phyloP scores from a whole-genome alignment of 2,329 filamentous ascomycete genomes.

The Talaromyces sp. region DNA sequence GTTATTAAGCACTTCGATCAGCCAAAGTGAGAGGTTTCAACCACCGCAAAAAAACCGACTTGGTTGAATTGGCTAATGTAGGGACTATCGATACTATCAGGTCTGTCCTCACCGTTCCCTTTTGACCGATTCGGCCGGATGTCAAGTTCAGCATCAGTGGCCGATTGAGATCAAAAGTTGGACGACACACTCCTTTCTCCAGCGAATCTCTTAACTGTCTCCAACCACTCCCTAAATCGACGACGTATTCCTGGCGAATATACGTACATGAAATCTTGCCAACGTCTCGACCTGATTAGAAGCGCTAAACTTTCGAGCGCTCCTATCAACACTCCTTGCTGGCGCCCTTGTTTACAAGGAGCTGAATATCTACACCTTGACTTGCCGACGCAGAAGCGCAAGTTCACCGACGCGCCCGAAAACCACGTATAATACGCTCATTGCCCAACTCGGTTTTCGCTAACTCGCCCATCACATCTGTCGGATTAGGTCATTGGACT shows the following conservation, averaged over 20 bases:
- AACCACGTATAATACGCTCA: background rate
- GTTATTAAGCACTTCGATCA: background rate
- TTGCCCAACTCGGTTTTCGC: background rate
- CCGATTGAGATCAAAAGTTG: background rate
- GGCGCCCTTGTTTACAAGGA: conserved; percentile 18
- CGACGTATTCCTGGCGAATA: background rate
- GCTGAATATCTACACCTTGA: background rate
- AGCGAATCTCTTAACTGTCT: background rate
- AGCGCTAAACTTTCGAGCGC: background rate
- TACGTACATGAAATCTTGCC: background rate
- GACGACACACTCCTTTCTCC: background rate
- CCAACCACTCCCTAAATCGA: background rate
- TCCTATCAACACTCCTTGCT: conserved; percentile 15
- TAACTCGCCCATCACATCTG: background rate
- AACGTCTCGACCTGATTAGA: background rate
- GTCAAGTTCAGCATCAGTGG: background rate
- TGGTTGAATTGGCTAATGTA: background rate
- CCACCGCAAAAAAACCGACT: no score
- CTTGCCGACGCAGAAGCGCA: background rate
- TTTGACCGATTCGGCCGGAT: background rate
- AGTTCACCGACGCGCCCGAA: background rate
- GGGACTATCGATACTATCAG: background rate
- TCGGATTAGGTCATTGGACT: background rate
- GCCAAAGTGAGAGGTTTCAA: background rate
- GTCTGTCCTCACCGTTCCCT: background rate